A percentile compares a stretch with the other conserved stretches of the same genome.
These are phyloP conservation scores for Suillus cothurnatus DNA, from an alignment of 768 basidiomycete species.

Conservation along the genomic window DNA sequence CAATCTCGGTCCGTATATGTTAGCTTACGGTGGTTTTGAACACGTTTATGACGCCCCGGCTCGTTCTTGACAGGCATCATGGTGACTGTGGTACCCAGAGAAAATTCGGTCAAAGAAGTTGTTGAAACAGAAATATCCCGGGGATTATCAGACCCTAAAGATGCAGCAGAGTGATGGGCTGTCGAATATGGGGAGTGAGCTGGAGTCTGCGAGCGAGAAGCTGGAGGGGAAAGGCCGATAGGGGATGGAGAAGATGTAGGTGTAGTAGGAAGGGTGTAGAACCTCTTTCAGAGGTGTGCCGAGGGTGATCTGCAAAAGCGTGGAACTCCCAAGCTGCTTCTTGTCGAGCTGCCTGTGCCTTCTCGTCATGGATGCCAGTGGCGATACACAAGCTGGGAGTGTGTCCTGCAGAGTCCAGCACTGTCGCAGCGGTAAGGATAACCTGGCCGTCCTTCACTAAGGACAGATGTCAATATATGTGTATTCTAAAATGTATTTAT, in stretches of 20 bases:
- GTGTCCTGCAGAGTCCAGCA: background rate
- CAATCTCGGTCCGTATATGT: conserved; percentile 60
- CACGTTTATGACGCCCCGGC: conserved; percentile 15
- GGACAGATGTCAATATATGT: conserved; percentile 6
- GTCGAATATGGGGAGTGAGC: conserved; percentile 22
- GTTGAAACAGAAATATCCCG: conserved; percentile 39
- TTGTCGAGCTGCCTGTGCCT: background rate
- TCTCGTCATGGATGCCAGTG: conserved; percentile 1
- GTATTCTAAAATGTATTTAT: too few species aligned
- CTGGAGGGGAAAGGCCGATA: conserved; percentile 31
- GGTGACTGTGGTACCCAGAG: conserved; percentile 15
- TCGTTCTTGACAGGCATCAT: conserved; percentile 20
- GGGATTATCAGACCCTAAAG: conserved; percentile 25
- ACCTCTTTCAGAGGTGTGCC: conserved; percentile 44
- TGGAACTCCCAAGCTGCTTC: background rate
- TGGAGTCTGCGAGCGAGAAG: conserved; percentile 20
- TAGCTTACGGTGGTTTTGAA: conserved; percentile 27
- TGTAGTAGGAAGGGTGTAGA: conserved; percentile 63
- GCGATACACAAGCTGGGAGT: background rate
- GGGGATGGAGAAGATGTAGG: conserved; percentile 50
- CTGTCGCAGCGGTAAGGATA: background rate
- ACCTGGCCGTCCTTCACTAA: conserved; percentile 1
- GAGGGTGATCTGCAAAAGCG: conserved; percentile 5
- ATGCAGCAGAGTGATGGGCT: conserved; percentile 26
- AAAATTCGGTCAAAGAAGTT: conserved; percentile 31